phyloP scores from a whole-genome alignment of 1,284 basidiomycete genomes.

The Rhodotorula glutinis region DNA sequence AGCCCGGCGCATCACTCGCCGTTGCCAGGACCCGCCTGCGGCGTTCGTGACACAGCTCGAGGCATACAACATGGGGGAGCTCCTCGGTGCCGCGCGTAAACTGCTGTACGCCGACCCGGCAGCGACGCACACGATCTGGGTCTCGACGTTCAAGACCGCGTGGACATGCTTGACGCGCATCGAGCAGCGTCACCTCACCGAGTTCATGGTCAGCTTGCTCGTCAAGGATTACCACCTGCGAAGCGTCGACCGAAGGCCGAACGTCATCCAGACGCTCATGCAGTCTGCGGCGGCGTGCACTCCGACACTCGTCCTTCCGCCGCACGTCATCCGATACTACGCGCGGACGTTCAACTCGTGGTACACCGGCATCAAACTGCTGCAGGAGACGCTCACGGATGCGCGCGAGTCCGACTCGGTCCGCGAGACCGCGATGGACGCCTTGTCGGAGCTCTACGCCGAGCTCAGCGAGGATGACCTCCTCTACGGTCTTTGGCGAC shows the following conservation, averaged over 20 bases:
- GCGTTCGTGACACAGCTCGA: slow-evolving; percentile 38
- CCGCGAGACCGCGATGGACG: slow-evolving; percentile 82
- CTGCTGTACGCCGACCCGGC: slow-evolving; percentile 77
- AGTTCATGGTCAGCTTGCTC: slow-evolving; percentile 83
- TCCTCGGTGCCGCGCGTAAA: slow-evolving; percentile 77
- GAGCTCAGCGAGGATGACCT: slow-evolving; percentile 95
- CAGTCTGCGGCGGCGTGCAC: slow-evolving; percentile 77
- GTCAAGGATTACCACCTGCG: slow-evolving; percentile 91
- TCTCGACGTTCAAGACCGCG: slow-evolving; percentile 81
- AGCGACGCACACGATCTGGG: slow-evolving; percentile 79
- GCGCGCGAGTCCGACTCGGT: slow-evolving; percentile 68
- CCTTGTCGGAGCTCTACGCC: slow-evolving; percentile 90
- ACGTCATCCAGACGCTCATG: slow-evolving; percentile 88
- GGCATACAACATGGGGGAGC: slow-evolving; percentile 49
- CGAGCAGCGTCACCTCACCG: slow-evolving; percentile 84
- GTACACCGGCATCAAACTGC: slow-evolving; percentile 85
- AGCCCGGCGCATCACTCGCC: slow-evolving; percentile 8
- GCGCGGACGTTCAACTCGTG: slow-evolving; percentile 95
- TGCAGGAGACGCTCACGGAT: slow-evolving; percentile 70
- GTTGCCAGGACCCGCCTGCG: slow-evolving; percentile 9
- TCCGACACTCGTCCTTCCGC: slow-evolving; percentile 83
- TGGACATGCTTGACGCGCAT: slow-evolving; percentile 82
- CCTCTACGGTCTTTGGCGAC: slow-evolving; percentile 95
- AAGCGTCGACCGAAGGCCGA: slow-evolving; percentile 87
- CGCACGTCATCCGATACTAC: slow-evolving; percentile 92